Percentiles rank a stretch among this genome's conserved stretches.
Conservation (phyloP, 73 alveolate species). For the Stentor coeruleus region DNA sequence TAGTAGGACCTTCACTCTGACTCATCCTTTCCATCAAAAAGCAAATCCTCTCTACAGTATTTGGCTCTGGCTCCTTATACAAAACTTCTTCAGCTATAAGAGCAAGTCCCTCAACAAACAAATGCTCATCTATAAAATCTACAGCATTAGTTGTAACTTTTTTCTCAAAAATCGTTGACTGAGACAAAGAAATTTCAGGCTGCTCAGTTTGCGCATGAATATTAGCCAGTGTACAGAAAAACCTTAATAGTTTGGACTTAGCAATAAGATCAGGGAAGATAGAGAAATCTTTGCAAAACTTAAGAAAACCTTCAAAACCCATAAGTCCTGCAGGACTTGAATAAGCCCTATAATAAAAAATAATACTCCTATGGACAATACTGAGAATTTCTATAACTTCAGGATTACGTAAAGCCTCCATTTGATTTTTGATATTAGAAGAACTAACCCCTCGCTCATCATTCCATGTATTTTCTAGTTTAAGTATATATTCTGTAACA, state of each 20-base stretch:
- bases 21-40: conserved; percentile 68
- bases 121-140: conserved; percentile 71
- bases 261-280: conserved; percentile 71
- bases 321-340: conserved; percentile 49
- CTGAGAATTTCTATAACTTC: conserved; percentile 61
- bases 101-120: conserved; percentile 77
- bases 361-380: conserved; percentile 53
- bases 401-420: conserved; percentile 49
- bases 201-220: conserved; percentile 48
- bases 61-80: conserved; percentile 56
- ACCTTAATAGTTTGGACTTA: conserved; percentile 47
- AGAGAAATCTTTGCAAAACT: conserved; percentile 70
- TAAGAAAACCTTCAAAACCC: conserved; percentile 49
- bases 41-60: conserved; percentile 54
- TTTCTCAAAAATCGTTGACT: neutral
- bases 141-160: neutral
- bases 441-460: conserved; percentile 31
- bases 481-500: conserved; percentile 35
- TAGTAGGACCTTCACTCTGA: conserved; percentile 69
- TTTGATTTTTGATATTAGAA: conserved; percentile 36
- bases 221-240: conserved; percentile 54
- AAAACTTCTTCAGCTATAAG: conserved; percentile 60
- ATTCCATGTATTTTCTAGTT: conserved; percentile 25
- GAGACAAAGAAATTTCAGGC: conserved; percentile 26
- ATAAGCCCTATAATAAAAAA: conserved; percentile 48